Conservation (phyloP, 2,329 filamentous ascomycete species). For the Aureobasidium sp. region DNA sequence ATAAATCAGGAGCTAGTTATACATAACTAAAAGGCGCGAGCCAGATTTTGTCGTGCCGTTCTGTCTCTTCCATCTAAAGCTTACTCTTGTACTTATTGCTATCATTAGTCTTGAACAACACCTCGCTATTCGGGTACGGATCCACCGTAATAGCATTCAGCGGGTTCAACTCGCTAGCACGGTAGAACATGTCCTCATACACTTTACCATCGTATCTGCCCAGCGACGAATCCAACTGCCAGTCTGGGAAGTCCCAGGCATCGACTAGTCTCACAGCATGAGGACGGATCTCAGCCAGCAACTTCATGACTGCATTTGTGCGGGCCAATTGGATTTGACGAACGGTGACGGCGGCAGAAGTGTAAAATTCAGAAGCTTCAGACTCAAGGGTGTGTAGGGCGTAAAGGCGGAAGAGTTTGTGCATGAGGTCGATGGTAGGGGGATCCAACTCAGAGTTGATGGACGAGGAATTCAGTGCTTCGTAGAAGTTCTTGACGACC, state of each 20-base stretch:
- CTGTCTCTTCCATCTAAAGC: constrained; percentile 21
- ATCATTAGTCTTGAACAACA: constrained; percentile 54
- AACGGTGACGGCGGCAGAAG: constrained; percentile 58
- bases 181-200: constrained; percentile 67
- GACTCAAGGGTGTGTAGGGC: constrained; percentile 59
- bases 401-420: constrained; percentile 59
- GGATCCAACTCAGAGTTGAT: constrained; percentile 47
- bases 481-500: constrained; percentile 72
- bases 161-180: constrained; percentile 64
- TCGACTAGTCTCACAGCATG: constrained; percentile 66
- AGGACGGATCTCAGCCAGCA: constrained; percentile 63
- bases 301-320: constrained; percentile 58
- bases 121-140: constrained; percentile 57
- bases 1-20: no score
- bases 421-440: constrained; percentile 50
- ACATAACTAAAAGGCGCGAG: no score
- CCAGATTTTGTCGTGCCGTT: no score
- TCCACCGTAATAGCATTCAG: constrained; percentile 65
- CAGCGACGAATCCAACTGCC: constrained; percentile 64
- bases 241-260: constrained; percentile 69
- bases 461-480: constrained; percentile 49
- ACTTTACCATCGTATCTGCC: constrained; percentile 66
- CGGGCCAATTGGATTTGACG: constrained; percentile 63
- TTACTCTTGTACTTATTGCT: constrained; percentile 40
- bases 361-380: constrained; percentile 65